phyloP scores from a whole-genome alignment of 352 stramenopile genomes.

The Peronospora destructor region DNA sequence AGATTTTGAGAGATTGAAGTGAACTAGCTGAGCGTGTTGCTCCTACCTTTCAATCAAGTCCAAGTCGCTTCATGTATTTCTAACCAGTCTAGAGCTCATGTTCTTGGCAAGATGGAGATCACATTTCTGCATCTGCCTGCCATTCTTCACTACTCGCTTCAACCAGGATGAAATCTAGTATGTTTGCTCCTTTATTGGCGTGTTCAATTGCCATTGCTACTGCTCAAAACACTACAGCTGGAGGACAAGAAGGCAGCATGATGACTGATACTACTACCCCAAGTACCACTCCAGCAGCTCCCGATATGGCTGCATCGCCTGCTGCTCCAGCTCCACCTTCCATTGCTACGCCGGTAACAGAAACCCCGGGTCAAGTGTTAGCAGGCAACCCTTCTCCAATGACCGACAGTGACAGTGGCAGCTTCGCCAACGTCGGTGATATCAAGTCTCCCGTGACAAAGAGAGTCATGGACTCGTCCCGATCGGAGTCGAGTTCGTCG shows the following conservation, averaged over 20 bases:
- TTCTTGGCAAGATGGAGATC: background rate
- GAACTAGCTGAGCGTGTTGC: background rate
- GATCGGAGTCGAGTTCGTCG: constrained; percentile 3
- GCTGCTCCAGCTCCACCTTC: constrained; percentile 2
- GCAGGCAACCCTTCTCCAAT: constrained; percentile 9
- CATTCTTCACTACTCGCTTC: background rate
- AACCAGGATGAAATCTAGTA: constrained; percentile 5
- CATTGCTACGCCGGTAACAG: constrained; percentile 2
- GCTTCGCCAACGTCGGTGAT: constrained; percentile 13
- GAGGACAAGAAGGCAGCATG: constrained; percentile 22
- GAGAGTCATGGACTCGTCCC: constrained; percentile 7
- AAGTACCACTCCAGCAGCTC: constrained; percentile 4
- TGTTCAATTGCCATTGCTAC: constrained; percentile 10
- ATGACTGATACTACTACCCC: constrained; percentile 2
- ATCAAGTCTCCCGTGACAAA: constrained; percentile 11
- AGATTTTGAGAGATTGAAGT: constrained; percentile 1
- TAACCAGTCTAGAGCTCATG: background rate
- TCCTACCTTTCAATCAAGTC: constrained; percentile 14
- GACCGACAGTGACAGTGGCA: constrained; percentile 14
- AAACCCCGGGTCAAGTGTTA: constrained; percentile 3
- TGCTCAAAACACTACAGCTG: constrained; percentile 20
- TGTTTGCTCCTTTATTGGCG: constrained; percentile 10
- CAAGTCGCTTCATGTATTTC: constrained; percentile 9
- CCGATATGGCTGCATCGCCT: background rate
- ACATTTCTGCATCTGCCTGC: constrained; percentile 20